Evolutionary conservation across 2,329 filamentous ascomycete species (phyloP).

Genomic region (Emergomyces orientalis): DNA sequence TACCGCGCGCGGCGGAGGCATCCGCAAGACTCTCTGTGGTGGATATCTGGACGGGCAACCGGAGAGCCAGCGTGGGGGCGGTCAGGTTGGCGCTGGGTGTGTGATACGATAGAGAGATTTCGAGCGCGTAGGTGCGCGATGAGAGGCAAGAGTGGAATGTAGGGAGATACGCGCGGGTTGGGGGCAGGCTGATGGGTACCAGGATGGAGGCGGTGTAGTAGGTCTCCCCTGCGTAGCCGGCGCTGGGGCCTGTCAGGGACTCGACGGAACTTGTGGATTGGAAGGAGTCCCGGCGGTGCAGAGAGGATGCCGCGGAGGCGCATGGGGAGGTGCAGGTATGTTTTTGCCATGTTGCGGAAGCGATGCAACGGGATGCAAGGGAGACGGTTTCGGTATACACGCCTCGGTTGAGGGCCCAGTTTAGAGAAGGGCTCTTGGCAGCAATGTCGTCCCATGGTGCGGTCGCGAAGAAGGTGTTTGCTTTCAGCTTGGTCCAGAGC

Average conservation of each 20-base stretch:
- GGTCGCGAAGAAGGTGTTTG: conserved; percentile 49
- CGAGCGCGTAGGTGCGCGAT: conserved; percentile 54
- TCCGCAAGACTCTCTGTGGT: conserved; percentile 11
- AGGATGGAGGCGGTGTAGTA: conserved; percentile 56
- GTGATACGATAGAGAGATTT: conserved; percentile 49
- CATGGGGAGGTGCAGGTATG: conserved; percentile 32
- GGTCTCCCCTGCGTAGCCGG: conserved; percentile 36
- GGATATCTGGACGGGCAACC: conserved; percentile 37
- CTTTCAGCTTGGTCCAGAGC: conserved; percentile 47
- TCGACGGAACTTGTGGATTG: conserved; percentile 21
- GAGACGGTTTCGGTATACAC: conserved; percentile 45
- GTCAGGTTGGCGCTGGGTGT: conserved; percentile 38
- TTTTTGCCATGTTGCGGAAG: conserved; percentile 48
- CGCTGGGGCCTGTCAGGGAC: conserved; percentile 26
- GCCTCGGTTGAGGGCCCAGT: conserved; percentile 39
- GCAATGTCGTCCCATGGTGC: conserved; percentile 45
- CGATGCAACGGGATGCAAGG: conserved; percentile 48
- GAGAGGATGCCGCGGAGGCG: conserved; percentile 32
- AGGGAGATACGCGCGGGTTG: conserved; percentile 54
- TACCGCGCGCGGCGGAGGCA: not conserved
- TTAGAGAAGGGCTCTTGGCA: conserved; percentile 31
- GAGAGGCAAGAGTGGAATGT: conserved; percentile 62
- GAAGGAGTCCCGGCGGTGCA: conserved; percentile 22
- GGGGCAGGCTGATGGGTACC: conserved; percentile 54
- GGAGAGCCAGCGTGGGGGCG: conserved; percentile 32